A percentile compares a stretch with the other conserved stretches of the same genome.
Conservation (phyloP, 2,329 filamentous ascomycete species). For the Zasmidium angulare region DNA sequence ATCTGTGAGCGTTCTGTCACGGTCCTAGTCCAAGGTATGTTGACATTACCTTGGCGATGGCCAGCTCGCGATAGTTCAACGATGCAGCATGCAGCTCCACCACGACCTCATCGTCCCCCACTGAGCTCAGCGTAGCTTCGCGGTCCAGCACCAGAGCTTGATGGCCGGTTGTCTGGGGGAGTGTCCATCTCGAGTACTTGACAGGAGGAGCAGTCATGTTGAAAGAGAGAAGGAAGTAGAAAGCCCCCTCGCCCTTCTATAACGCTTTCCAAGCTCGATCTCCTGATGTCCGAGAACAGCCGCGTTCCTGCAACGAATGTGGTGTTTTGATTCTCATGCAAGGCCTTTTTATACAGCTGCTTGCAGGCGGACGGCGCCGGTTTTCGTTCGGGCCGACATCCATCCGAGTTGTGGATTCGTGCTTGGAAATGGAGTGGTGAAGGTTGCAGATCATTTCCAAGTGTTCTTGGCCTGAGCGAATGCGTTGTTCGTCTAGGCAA, state of each 20-base stretch:
- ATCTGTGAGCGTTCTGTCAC: too few species aligned
- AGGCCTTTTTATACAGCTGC: neutral
- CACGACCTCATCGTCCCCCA: conserved; percentile 19
- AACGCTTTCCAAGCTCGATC: neutral
- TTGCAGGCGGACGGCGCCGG: neutral
- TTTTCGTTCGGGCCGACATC: neutral
- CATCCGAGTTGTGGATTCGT: neutral
- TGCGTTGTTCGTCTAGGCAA: neutral
- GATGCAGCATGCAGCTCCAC: conserved; percentile 39
- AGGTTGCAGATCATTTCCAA: neutral
- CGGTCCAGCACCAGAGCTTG: conserved; percentile 17
- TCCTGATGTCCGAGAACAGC: neutral
- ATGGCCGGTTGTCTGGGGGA: conserved; percentile 11
- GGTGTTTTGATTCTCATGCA: neutral
- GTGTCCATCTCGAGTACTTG: neutral
- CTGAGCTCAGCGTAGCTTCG: conserved; percentile 17
- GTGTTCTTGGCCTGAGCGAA: neutral
- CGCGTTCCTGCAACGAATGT: neutral
- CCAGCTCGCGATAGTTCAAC: conserved; percentile 45
- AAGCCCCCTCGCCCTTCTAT: too few species aligned
- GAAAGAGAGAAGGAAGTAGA: neutral
- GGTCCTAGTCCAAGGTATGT: too few species aligned
- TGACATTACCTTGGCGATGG: conserved; percentile 38
- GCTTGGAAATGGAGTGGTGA: neutral
- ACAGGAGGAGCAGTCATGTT: neutral